These are phyloP conservation scores for Fusarium sp. DNA, from an alignment of 2,329 filamentous ascomycete genomes.

Conservation along the genomic window DNA sequence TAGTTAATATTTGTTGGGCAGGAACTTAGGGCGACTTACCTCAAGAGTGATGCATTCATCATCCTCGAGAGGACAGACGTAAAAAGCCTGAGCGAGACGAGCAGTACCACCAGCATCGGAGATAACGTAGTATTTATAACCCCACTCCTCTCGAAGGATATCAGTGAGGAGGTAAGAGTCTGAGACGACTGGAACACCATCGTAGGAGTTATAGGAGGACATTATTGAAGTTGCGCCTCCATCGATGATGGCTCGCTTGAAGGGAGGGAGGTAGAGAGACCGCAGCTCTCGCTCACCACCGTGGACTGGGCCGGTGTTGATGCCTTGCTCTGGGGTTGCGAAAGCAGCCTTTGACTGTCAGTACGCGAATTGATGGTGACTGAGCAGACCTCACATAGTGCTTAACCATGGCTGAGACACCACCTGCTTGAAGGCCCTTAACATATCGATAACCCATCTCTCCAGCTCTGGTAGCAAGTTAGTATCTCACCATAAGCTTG, in stretches of 20 bases:
- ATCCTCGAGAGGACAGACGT: conserved; percentile 71
- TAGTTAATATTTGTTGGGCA: not conserved
- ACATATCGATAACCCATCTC: conserved; percentile 72
- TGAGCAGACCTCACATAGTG: conserved; percentile 66
- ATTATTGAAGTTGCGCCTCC: conserved; percentile 76
- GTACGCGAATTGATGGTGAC: not conserved
- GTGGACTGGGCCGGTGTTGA: conserved; percentile 73
- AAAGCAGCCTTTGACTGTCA: conserved; percentile 63
- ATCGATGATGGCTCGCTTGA: conserved; percentile 78
- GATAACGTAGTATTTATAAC: conserved; percentile 75
- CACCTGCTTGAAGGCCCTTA: conserved; percentile 70
- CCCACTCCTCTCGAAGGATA: conserved; percentile 78
- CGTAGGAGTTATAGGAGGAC: conserved; percentile 80
- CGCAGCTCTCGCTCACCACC: conserved; percentile 65
- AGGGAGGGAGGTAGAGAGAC: conserved; percentile 68
- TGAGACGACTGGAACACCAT: conserved; percentile 75
- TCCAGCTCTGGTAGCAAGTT: conserved; percentile 58
- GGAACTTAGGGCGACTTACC: conserved; percentile 45
- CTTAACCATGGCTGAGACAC: conserved; percentile 79
- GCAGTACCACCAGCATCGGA: conserved; percentile 77
- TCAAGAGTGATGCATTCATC: conserved; percentile 72
- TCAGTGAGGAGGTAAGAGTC: conserved; percentile 74
- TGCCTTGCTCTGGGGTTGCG: conserved; percentile 75
- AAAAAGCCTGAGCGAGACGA: conserved; percentile 72
- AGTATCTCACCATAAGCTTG: not conserved